These are phyloP conservation scores for Scheffersomyces stipitis DNA, from an alignment of 805 yeast genomes.

Conservation along the genomic window DNA sequence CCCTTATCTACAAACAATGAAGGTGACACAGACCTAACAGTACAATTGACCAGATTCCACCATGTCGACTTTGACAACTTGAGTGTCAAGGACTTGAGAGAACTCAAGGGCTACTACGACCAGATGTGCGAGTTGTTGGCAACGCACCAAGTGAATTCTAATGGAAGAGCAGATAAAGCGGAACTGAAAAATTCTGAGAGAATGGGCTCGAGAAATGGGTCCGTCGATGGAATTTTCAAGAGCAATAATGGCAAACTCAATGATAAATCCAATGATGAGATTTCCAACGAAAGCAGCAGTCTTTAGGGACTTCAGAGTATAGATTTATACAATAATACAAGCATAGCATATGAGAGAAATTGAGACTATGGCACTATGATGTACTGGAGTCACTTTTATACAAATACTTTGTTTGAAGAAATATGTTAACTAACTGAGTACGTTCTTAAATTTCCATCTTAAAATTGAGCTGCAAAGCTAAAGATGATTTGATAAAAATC, in stretches of 20 bases:
- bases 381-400: no score
- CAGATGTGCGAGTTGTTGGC: conserved; percentile 28
- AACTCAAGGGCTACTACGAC: conserved; percentile 35
- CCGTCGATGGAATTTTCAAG: neutral
- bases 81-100: conserved; percentile 33
- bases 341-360: no score
- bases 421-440: no score
- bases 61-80: conserved; percentile 35
- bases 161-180: neutral
- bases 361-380: no score
- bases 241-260: neutral
- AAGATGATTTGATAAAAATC: no score
- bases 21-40: conserved; percentile 3
- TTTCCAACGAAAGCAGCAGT: neutral
- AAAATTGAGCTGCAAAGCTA: no score
- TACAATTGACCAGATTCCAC: conserved; percentile 33
- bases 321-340: no score
- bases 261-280: neutral
- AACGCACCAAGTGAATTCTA: neutral
- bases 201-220: neutral
- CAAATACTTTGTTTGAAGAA: no score
- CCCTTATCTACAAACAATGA: neutral
- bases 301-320: no score
- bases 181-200: no score
- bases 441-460: no score